These are phyloP conservation scores for Picochlorum sp. DNA, from an alignment of 139 green algal species.

Conservation along the genomic window DNA sequence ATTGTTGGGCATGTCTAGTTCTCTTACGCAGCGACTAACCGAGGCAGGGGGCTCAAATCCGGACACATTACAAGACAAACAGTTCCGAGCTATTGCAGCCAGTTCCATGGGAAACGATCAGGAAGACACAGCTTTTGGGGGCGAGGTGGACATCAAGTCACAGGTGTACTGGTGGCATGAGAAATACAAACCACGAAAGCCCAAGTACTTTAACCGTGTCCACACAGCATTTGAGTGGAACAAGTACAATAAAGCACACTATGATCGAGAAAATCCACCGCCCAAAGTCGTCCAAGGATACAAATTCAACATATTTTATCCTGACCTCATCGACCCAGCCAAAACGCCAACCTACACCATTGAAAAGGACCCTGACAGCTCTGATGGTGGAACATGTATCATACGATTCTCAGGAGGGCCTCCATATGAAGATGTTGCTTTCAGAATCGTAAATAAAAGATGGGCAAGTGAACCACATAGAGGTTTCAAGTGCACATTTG, in stretches of 20 bases:
- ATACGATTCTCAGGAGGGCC: constrained; percentile 89
- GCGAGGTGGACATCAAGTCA: constrained; percentile 57
- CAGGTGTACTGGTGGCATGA: constrained; percentile 98
- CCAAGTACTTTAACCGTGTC: constrained; percentile 99
- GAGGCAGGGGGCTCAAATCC: constrained; percentile 9
- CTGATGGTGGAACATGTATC: constrained; percentile 79
- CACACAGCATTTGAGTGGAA: constrained; percentile 98
- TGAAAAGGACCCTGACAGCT: constrained; percentile 55
- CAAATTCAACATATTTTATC: constrained; percentile 99
- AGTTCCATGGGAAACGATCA: constrained; percentile 51
- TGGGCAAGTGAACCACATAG: constrained; percentile 77
- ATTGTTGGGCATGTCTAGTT: constrained; percentile 6
- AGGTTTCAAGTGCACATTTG: constrained; percentile 95
- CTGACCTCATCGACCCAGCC: constrained; percentile 86
- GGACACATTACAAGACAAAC: constrained; percentile 6
- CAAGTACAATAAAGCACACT: constrained; percentile 99
- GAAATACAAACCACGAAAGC: constrained; percentile 93
- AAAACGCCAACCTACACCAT: constrained; percentile 51
- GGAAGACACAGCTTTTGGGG: constrained; percentile 62
- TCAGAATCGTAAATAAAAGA: constrained; percentile 90
- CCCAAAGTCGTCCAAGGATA: constrained; percentile 91
- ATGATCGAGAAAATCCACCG: constrained; percentile 97
- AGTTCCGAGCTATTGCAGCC: constrained; percentile 25
- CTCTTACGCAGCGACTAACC: constrained; percentile 30
- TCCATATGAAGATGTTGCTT: constrained; percentile 92